Evolutionary conservation across 371 early-diverging fungal species (phyloP).

Genomic region (Basidiobolus meristosporus): DNA sequence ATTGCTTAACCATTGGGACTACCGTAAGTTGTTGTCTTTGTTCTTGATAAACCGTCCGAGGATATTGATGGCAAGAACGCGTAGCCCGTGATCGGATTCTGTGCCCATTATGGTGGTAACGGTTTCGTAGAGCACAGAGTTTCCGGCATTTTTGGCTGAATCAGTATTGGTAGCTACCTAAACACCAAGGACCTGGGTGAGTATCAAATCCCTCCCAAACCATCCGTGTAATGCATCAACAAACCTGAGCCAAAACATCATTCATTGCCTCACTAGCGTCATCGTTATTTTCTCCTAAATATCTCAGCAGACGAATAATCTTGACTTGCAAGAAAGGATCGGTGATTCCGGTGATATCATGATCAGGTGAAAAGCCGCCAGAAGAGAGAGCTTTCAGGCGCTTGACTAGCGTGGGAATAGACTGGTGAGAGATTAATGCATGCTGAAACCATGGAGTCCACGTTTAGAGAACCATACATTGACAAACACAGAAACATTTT

Average conservation of each 20-base stretch:
- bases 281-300: constrained; percentile 67
- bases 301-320: constrained; percentile 73
- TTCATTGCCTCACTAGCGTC: constrained; percentile 89
- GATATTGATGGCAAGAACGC: constrained; percentile 91
- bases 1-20: constrained; percentile 3
- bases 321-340: constrained; percentile 96
- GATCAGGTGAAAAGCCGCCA: constrained; percentile 82
- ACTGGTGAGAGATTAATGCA: constrained; percentile 8
- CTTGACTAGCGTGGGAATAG: constrained; percentile 68
- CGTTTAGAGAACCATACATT: constrained; percentile 15
- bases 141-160: constrained; percentile 87
- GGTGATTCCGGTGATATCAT: constrained; percentile 87
- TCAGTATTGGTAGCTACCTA: constrained; percentile 90
- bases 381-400: constrained; percentile 76
- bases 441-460: not conserved
- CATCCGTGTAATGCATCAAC: constrained; percentile 1
- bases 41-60: constrained; percentile 88
- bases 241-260: constrained; percentile 83
- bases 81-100: constrained; percentile 74
- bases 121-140: constrained; percentile 90
- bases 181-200: not conserved
- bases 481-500: constrained; percentile 44
- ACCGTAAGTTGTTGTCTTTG: constrained; percentile 92
- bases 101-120: constrained; percentile 90
- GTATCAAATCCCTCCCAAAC: not conserved